Base-by-base conservation (phyloP, 768 basidiomycete genomes). In the Holtermanniella nyarrowii region DNA sequence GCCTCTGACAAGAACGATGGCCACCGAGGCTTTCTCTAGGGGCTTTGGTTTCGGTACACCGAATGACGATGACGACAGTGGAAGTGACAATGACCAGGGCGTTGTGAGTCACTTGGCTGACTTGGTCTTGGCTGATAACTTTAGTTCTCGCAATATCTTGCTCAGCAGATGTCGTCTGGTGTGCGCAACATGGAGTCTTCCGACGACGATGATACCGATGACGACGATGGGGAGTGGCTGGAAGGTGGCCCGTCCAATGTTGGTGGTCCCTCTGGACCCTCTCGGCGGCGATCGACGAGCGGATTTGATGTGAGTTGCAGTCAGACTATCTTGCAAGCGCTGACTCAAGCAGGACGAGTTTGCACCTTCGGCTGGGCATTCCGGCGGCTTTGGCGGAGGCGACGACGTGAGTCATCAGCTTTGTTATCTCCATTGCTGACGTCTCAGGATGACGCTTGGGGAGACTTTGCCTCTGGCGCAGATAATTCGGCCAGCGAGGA, bases 231-330 rank as follows among this genome's bases (percentile, higher is more conserved):
- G 10, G 79, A 10, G 84, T 85, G 16, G 85, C 85, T 12, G 80
- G 80, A 3, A 85, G 85, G 0, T 88, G 86, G 87, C 70, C 88
- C 22, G 77, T 85, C 2, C 82, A 84, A 42, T 86, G 84, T 7
- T 80, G 77, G n/a, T 86, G 86, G 57, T 77, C 78, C 23, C 70
- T 82, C 7, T 73, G 75, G 21, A 73, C 75, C 47, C 75, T 77
- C 16, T 77, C 79, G 76, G 78, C 50, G 73, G 77, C 50, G 41
- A 21, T 75, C 78, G 53, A 77, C 69, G 11, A 63, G 59, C 56
- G 77, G 73, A 5, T 82, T 82, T 63, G 81, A 60, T 41, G 59
- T 61, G 44, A 47, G 59, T 37, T 37, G 31, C 31, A 7, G 31
- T 37, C 10, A 37, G 10, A 37, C 31, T 16, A 16, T 37, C 10